Base-by-base conservation (phyloP, 139 green algal species). In the Penium margaritaceum region DNA sequence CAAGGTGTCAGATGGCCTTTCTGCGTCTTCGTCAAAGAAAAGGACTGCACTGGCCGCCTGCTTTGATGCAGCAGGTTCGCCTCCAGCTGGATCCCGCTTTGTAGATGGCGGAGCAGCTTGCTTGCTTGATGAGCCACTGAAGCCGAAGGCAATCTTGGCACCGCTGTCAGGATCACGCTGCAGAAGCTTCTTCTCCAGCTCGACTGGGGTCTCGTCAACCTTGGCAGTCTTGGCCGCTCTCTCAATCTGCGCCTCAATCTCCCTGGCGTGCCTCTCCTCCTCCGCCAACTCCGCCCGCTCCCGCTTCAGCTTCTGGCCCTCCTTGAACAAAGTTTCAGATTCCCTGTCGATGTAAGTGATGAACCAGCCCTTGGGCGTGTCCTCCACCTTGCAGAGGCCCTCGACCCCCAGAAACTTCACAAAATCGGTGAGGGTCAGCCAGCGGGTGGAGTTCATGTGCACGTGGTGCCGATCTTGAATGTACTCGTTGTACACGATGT, bases 391-490 rank as follows among this genome's bases (percentile, higher is more conserved):
- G 85, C 90, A 96, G 60, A 88, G 79, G 21, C 90, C 90, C 81
- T 83, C 68, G 30, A 74, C 51, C 1, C 87, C 89, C 39, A 96
- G 81, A 74, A 92, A 85, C 77, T 92, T 87, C 3, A 95, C 84
- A 70, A 95, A 95, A 35, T 92, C 90, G 15, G 88, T 92, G 33
- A 96, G 81, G n/a, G 90, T 95, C 7, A 89, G 78, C 92, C 92
- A 98, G 60, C 88, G 84, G 0, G 94, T 98, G 60, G 86, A 54
- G 84, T 98, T 98, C 94, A 98, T 98, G 87, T 98, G 94, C 0
- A 98, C 51, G 81, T 98, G 94, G 72, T 96, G 39, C 24, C 84
- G 79, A 83, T 97, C 88, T 0, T 43, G 68, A 57, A 97, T 97
- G 81, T 88, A 95, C 83, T 97, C 91, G 76, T 97, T 97, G 87